phyloP scores from a whole-genome alignment of 2,329 filamentous ascomycete species.

The Cytospora piceae region DNA sequence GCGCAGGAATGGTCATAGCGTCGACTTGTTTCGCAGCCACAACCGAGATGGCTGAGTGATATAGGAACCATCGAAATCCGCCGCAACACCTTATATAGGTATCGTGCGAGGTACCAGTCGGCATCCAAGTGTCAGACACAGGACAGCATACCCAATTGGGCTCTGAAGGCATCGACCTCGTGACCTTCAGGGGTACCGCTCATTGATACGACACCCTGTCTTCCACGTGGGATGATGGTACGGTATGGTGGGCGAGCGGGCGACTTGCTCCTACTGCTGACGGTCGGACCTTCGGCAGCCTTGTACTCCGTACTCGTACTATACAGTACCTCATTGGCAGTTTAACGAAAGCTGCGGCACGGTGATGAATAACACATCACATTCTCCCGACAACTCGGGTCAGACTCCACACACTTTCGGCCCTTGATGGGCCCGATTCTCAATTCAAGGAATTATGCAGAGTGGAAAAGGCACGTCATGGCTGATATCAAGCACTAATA shows the following conservation, averaged over 20 bases:
- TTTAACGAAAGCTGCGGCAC: background rate
- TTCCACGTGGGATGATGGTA: constrained; percentile 14
- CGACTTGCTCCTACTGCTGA: background rate
- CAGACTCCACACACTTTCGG: background rate
- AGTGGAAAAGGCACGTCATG: background rate
- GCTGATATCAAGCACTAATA: background rate
- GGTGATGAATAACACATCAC: background rate
- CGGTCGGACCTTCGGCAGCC: background rate
- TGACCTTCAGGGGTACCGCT: constrained; percentile 14
- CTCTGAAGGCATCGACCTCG: background rate
- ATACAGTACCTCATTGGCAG: constrained; percentile 10
- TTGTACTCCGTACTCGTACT: background rate
- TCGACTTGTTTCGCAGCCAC: constrained; percentile 1
- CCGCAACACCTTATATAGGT: background rate
- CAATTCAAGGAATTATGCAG: background rate
- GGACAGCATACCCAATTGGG: background rate
- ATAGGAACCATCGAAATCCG: background rate
- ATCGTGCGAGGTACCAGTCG: background rate
- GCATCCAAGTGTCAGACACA: background rate
- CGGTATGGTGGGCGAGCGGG: constrained; percentile 11
- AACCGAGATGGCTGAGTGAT: background rate
- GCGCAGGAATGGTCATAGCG: background rate
- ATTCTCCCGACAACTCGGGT: background rate
- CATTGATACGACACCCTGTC: constrained; percentile 11
- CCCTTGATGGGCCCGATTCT: background rate